Conservation (phyloP, 2,329 filamentous ascomycete species). For the Teratosphaeria epicoccoides region DNA sequence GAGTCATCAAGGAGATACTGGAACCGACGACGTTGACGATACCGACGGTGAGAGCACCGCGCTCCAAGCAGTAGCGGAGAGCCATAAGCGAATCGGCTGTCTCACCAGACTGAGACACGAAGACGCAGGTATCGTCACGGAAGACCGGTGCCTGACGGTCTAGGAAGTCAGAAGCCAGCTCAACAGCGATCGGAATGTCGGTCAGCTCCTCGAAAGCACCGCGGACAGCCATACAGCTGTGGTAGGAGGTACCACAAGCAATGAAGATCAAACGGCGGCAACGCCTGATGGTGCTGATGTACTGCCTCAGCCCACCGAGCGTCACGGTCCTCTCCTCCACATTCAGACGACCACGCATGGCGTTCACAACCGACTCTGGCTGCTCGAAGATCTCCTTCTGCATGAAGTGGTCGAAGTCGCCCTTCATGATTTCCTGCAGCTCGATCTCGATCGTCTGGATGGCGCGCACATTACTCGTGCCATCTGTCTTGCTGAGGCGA, state of each 20-base stretch:
- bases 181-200: constrained; percentile 94
- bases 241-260: constrained; percentile 94
- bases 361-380: constrained; percentile 98
- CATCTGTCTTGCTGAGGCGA: constrained; percentile 92
- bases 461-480: constrained; percentile 91
- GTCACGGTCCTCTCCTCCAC: constrained; percentile 88
- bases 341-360: constrained; percentile 97
- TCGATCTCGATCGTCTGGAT: constrained; percentile 98
- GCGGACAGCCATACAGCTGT: constrained; percentile 98
- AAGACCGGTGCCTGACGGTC: constrained; percentile 95
- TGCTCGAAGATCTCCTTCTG: constrained; percentile 99
- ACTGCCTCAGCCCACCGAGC: constrained; percentile 87
- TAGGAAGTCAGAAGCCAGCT: constrained; percentile 95
- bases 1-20: constrained; percentile 94
- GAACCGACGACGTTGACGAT: constrained; percentile 98
- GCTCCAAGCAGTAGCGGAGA: constrained; percentile 94
- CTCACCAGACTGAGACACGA: constrained; percentile 97
- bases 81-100: constrained; percentile 97
- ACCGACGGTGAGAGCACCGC: constrained; percentile 91
- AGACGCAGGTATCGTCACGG: constrained; percentile 98
- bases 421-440: constrained; percentile 99
- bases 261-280: constrained; percentile 98
- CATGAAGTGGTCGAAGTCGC: constrained; percentile 99
- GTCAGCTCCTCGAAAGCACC: constrained; percentile 96
- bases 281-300: constrained; percentile 90